A percentile compares a stretch with the other conserved stretches of the same genome.
These are phyloP conservation scores for Oidium heveae DNA, from an alignment of 2,329 filamentous ascomycete genomes.

Conservation along the genomic window DNA sequence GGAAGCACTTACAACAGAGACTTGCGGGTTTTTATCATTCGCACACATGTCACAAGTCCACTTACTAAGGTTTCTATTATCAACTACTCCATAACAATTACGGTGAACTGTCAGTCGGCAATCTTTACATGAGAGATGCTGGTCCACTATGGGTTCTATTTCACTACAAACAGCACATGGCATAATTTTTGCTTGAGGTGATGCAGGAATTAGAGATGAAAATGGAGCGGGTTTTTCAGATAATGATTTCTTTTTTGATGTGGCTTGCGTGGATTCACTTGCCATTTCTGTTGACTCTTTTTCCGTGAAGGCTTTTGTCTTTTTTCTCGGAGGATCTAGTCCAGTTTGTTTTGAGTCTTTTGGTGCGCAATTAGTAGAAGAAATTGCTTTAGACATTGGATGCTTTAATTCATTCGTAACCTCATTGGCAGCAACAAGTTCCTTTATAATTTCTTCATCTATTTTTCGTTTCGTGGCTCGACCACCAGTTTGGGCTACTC, in stretches of 20 bases:
- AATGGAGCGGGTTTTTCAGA: constrained; percentile 13
- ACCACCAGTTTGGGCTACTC: constrained; percentile 54
- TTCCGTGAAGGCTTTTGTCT: constrained; percentile 10
- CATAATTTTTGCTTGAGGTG: constrained; percentile 51
- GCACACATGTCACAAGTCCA: constrained; percentile 93
- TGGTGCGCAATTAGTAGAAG: constrained; percentile 8
- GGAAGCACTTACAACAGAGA: constrained; percentile 52
- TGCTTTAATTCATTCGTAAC: constrained; percentile 20
- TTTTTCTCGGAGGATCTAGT: constrained; percentile 20
- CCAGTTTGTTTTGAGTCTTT: constrained; percentile 18
- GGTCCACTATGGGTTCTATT: constrained; percentile 43
- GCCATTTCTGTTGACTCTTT: constrained; percentile 2
- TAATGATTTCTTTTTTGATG: constrained; percentile 17
- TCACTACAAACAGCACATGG: constrained; percentile 70
- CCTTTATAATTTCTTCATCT: constrained; percentile 71
- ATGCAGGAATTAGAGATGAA: constrained; percentile 44
- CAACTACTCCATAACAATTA: constrained; percentile 67
- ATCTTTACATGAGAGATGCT: constrained; percentile 57
- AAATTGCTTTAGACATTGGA: constrained; percentile 1
- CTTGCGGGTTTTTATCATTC: constrained; percentile 76
- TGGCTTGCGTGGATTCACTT: constrained; percentile 5
- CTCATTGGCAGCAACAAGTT: constrained; percentile 40
- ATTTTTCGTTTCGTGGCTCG: constrained; percentile 70
- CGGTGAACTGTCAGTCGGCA: constrained; percentile 83
- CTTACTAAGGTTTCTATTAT: constrained; percentile 40